Evolutionary conservation across 2,329 filamentous ascomycete genomes (phyloP), one percentile per base, ranked within the genome.

Genomic region (Acrodontium crateriforme): DNA sequence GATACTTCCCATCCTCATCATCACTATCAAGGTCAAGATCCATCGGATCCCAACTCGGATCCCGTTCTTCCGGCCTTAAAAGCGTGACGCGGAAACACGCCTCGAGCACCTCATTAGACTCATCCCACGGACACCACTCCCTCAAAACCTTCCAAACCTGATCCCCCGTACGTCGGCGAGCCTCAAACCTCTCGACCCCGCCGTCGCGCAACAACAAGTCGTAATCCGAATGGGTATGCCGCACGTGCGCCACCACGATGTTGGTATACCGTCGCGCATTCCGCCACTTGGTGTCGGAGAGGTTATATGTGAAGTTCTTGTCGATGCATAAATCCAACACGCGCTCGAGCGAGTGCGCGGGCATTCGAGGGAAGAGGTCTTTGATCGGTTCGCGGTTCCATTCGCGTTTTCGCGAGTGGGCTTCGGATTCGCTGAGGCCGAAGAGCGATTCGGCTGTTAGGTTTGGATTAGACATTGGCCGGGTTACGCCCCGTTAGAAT

Each of bases 161-260:
- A 6, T 35, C 20, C 6, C 29, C 35, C n/a, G 38, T 47, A 16
- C 27, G 16, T n/a, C 34, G 27, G 3, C 47, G 34, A 8, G 47
- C 47, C 11, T 46, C 45, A 17, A 39, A 51, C 9, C 46, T 27
- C 34, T 48, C 47, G 1, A 48, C 29, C 32, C 46, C 47, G 1
- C 47, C 30, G 6, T 32, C 27, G 3, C 34, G 38, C 9, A 75
- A 52, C 19, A 73, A 54, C 24, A 58, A 58, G 46, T 76, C 71
- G 46, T 76, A 76, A 28, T 70, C 56, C 28, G 68, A 74, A 39
- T 72, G 69, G 6, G 59, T 47, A 41, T 75, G 71, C 15, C 71
- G 64, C 33, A 74, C 69, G 43, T 74, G 69, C 11, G 71, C 71
- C 15, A 71, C 64, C 18, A 72, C 67, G n/a, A 51, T 42, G 23